Percentiles rank a stretch among this genome's conserved stretches.
These are phyloP conservation scores for Parathielavia hyrcaniae DNA, from an alignment of 495 filamentous ascomycete species.

Conservation along the genomic window DNA sequence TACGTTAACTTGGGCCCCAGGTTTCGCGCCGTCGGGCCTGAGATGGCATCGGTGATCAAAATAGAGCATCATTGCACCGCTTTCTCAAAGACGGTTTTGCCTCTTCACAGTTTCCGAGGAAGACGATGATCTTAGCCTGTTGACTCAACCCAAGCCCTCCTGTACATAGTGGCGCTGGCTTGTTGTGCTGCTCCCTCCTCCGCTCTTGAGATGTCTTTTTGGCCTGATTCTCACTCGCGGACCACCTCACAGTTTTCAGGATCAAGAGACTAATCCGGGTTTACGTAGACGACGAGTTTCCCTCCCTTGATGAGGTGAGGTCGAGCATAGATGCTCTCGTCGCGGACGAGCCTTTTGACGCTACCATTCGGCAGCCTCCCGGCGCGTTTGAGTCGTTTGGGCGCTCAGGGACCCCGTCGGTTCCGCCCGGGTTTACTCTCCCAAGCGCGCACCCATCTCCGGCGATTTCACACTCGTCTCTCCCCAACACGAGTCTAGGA, in stretches of 20 bases:
- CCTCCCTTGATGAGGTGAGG: constrained; percentile 48
- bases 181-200: constrained; percentile 19
- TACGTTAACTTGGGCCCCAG: constrained; percentile 64
- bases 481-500: constrained; percentile 5
- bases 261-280: constrained; percentile 36
- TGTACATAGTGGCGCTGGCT: constrained; percentile 34
- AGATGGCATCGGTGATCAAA: constrained; percentile 39
- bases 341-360: constrained; percentile 42
- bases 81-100: constrained; percentile 25
- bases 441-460: constrained; percentile 50
- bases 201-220: neutral
- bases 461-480: constrained; percentile 23
- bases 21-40: constrained; percentile 39
- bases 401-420: constrained; percentile 50
- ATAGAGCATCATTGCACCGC: constrained; percentile 43
- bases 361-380: constrained; percentile 25
- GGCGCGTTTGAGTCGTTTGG: constrained; percentile 43
- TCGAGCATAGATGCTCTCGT: constrained; percentile 53
- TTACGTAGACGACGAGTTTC: constrained; percentile 44
- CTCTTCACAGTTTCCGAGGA: constrained; percentile 38
- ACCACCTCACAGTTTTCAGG: constrained; percentile 14
- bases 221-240: constrained; percentile 6
- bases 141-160: constrained; percentile 41
- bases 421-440: constrained; percentile 62
- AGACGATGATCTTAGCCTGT: constrained; percentile 49